Evolutionary conservation across 129 eudicot species (phyloP).

Genomic region (Logfia minima): DNA sequence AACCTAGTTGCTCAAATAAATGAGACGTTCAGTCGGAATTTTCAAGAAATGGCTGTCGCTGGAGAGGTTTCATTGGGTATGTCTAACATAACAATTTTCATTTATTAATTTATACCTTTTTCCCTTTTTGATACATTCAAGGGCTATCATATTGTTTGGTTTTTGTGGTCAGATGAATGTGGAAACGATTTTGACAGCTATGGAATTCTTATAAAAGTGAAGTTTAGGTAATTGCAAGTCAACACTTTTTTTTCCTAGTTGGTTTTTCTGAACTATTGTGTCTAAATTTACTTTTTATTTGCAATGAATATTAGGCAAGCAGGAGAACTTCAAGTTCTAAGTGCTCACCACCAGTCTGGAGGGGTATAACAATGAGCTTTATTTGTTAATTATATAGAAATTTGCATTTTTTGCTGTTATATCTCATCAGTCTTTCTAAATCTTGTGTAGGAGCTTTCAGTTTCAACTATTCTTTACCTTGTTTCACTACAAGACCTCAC

Average conservation of each 20-base stretch:
- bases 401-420: constrained; percentile 8
- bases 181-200: constrained; percentile 76
- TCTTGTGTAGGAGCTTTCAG: constrained; percentile 82
- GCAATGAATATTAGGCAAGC: constrained; percentile 59
- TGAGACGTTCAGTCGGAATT: constrained; percentile 79
- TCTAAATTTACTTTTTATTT: constrained; percentile 13
- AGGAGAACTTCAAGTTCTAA: constrained; percentile 84
- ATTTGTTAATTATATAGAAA: neutral
- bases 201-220: constrained; percentile 91
- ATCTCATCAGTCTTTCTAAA: constrained; percentile 20
- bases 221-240: constrained; percentile 71
- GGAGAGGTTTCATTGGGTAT: constrained; percentile 92
- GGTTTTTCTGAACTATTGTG: neutral
- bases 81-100: neutral
- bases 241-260: neutral
- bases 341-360: constrained; percentile 99
- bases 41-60: constrained; percentile 98
- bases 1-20: constrained; percentile 79
- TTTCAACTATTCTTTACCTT: constrained; percentile 95
- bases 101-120: neutral
- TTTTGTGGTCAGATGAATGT: constrained; percentile 64
- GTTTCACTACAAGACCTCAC: constrained; percentile 97
- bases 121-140: constrained; percentile 6
- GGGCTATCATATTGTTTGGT: constrained; percentile 22
- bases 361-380: constrained; percentile 56